Conservation (phyloP, 306 rosid species). For the Calophaca sinica region DNA sequence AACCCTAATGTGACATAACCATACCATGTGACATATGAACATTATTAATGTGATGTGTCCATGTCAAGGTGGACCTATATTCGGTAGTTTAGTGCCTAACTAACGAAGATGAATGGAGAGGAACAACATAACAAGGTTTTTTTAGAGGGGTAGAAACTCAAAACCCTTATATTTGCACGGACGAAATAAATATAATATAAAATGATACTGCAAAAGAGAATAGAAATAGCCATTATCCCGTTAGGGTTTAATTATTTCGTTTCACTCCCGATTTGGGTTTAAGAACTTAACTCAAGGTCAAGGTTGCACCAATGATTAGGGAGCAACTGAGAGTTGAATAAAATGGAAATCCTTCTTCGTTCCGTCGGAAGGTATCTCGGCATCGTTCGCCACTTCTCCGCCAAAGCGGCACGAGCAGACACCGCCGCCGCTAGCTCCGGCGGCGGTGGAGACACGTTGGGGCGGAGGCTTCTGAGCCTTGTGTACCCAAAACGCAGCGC, state of each 20-base stretch:
- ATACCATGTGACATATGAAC: too few relatives aligned
- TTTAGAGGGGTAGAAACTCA: too few relatives aligned
- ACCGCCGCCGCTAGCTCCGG: slow-evolving; percentile 26
- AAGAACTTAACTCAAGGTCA: neutral
- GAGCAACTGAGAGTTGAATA: neutral
- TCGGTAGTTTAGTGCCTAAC: too few relatives aligned
- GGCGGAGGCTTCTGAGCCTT: slow-evolving; percentile 79
- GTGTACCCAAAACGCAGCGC: slow-evolving; percentile 84
- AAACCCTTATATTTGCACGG: too few relatives aligned
- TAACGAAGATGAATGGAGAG: too few relatives aligned
- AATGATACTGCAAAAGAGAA: too few relatives aligned
- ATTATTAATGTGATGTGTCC: too few relatives aligned
- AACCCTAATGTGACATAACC: too few relatives aligned
- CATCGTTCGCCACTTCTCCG: slow-evolving; percentile 60
- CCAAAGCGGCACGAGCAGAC: slow-evolving; percentile 45
- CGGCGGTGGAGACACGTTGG: slow-evolving; percentile 69
- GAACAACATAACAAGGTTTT: too few relatives aligned
- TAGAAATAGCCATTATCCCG: neutral
- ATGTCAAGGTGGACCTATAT: too few relatives aligned
- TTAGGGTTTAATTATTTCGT: slow-evolving; percentile 3
- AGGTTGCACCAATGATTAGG: neutral
- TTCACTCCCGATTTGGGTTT: neutral
- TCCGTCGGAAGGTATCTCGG: slow-evolving; percentile 53
- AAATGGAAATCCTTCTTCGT: slow-evolving; percentile 55
- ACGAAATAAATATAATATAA: too few relatives aligned